phyloP scores from a whole-genome alignment of 257 asterid genomes.

The Solanum etuberosum region DNA sequence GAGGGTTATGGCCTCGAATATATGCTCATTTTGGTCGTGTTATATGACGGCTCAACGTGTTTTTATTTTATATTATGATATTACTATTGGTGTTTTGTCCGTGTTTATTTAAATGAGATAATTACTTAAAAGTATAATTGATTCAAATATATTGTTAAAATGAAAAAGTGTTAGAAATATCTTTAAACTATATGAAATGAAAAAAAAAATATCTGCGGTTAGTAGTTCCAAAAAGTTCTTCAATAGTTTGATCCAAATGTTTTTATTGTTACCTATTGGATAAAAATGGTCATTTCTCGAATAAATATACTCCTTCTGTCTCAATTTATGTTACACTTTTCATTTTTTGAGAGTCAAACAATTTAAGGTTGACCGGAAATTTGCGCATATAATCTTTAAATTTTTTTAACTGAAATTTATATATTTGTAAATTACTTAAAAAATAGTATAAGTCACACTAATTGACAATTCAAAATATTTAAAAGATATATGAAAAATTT shows the following conservation, averaged over 20 bases:
- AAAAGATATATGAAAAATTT: too few species aligned
- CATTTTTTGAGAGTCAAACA: background rate
- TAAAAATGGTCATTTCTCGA: too few species aligned
- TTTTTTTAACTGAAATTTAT: too few species aligned
- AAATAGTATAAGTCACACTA: background rate
- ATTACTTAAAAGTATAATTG: background rate
- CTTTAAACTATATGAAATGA: too few species aligned
- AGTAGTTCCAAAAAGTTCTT: background rate
- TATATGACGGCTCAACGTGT: background rate
- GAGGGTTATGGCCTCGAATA: background rate
- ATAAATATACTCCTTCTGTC: background rate
- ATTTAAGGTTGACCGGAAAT: background rate
- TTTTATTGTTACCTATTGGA: background rate
- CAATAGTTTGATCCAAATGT: background rate
- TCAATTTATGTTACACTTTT: too few species aligned
- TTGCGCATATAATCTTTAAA: too few species aligned
- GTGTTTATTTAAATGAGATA: background rate
- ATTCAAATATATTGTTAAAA: too few species aligned
- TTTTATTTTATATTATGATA: background rate
- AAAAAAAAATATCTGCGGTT: background rate
- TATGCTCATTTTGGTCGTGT: background rate
- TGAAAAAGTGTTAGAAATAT: too few species aligned
- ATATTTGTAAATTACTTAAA: background rate
- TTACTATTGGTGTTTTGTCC: background rate
- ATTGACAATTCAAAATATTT: too few species aligned